A percentile compares a stretch with the other conserved stretches of the same genome.
These are phyloP conservation scores for Solidago caesia DNA, from an alignment of 129 eudicot species.

Conservation along the genomic window DNA sequence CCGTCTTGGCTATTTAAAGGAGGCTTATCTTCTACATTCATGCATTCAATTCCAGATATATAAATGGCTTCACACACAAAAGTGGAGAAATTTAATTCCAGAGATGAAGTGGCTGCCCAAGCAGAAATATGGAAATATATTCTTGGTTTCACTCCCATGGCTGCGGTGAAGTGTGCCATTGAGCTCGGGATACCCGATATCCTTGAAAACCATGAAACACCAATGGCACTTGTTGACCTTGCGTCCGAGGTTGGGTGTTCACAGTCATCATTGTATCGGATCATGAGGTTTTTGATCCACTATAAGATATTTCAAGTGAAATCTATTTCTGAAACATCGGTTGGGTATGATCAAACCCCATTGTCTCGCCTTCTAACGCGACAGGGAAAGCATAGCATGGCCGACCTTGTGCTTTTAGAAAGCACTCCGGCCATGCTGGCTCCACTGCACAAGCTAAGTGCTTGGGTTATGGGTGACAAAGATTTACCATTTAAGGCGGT, in stretches of 20 bases:
- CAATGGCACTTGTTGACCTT: background rate
- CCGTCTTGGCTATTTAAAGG: no score
- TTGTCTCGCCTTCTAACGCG: background rate
- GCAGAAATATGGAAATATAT: background rate
- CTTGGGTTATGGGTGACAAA: background rate
- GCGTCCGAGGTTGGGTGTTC: background rate
- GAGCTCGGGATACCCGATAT: background rate
- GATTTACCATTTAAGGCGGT: background rate
- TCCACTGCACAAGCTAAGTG: background rate
- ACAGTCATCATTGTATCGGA: background rate
- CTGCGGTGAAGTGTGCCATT: conserved; percentile 1
- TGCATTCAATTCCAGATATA: no score
- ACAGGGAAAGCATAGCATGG: background rate
- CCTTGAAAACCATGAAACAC: background rate
- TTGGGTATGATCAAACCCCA: background rate
- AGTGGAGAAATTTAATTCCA: no score
- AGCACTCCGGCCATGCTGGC: background rate
- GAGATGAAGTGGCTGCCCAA: background rate
- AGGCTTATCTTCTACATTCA: no score
- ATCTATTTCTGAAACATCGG: background rate
- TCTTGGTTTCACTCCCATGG: conserved; percentile 1
- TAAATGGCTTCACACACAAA: no score
- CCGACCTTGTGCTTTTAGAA: background rate
- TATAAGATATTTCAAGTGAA: no score
- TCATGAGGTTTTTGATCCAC: background rate